Conservation (phyloP, 768 basidiomycete species). For the Phaffia australis region DNA sequence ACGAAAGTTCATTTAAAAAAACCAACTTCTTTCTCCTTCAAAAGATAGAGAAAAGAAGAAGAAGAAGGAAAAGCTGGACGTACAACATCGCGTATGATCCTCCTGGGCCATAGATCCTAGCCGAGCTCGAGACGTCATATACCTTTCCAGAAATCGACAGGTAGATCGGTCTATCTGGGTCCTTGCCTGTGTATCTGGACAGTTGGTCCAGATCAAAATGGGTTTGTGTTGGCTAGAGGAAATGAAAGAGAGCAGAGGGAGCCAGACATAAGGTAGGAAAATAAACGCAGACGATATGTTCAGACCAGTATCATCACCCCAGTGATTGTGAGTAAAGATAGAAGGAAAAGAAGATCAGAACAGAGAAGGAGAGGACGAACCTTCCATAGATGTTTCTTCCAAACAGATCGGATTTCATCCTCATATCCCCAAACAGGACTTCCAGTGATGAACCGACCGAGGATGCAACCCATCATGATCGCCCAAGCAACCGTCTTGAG, state of each 20-base stretch:
- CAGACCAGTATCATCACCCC: background rate
- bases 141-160: conserved; percentile 86
- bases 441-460: conserved; percentile 77
- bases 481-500: conserved; percentile 58
- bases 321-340: background rate
- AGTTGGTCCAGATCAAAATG: conserved; percentile 62
- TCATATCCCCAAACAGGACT: conserved; percentile 76
- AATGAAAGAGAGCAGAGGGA: conserved; percentile 50
- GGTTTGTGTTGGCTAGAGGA: conserved; percentile 37
- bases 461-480: conserved; percentile 48
- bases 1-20: background rate
- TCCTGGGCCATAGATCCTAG: conserved; percentile 71
- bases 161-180: conserved; percentile 59
- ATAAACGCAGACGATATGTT: conserved; percentile 23
- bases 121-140: conserved; percentile 74
- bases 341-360: background rate
- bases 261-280: conserved; percentile 28
- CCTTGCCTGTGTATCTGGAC: conserved; percentile 58
- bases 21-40: background rate
- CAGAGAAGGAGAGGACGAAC: background rate
- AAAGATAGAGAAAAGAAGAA: background rate
- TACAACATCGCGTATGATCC: conserved; percentile 46
- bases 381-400: conserved; percentile 7
- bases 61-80: conserved; percentile 21
- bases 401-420: conserved; percentile 51